A percentile compares a stretch with the other conserved stretches of the same genome.
These are phyloP conservation scores for Pseudogymnoascus sp. DNA, from an alignment of 2,329 filamentous ascomycete species.

Conservation along the genomic window DNA sequence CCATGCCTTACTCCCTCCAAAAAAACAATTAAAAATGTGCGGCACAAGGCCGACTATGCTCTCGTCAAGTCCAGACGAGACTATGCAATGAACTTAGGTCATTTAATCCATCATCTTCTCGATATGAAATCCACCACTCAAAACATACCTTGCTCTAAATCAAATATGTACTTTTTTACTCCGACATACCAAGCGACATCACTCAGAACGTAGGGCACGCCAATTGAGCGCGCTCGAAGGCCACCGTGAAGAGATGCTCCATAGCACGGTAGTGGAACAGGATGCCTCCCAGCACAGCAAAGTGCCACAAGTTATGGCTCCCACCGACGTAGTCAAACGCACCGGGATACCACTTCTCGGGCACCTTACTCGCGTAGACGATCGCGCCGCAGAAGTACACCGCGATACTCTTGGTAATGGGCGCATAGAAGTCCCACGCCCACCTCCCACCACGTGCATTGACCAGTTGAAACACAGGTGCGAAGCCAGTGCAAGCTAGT, in stretches of 20 bases:
- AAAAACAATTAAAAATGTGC: background rate
- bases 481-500: slow-evolving; percentile 78
- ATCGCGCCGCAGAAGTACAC: slow-evolving; percentile 82
- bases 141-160: slow-evolving; percentile 2
- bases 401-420: slow-evolving; percentile 70
- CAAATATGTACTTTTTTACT: slow-evolving; percentile 6
- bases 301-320: slow-evolving; percentile 95
- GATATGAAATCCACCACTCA: background rate
- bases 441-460: slow-evolving; percentile 69
- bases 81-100: background rate
- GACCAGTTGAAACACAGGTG: slow-evolving; percentile 78
- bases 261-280: slow-evolving; percentile 96
- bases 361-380: slow-evolving; percentile 85
- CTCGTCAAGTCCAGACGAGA: slow-evolving; percentile 1
- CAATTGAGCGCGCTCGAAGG: slow-evolving; percentile 55
- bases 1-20: background rate
- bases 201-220: slow-evolving; percentile 18
- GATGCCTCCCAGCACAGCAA: slow-evolving; percentile 89
- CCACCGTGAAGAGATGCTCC: slow-evolving; percentile 83
- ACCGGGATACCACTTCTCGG: slow-evolving; percentile 87
- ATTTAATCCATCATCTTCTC: background rate
- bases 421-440: slow-evolving; percentile 85
- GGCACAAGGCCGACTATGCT: background rate
- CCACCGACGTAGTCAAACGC: slow-evolving; percentile 93
- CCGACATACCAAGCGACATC: background rate